phyloP scores from a whole-genome alignment of 768 basidiomycete genomes.

The Amanita pseudoporphyria region DNA sequence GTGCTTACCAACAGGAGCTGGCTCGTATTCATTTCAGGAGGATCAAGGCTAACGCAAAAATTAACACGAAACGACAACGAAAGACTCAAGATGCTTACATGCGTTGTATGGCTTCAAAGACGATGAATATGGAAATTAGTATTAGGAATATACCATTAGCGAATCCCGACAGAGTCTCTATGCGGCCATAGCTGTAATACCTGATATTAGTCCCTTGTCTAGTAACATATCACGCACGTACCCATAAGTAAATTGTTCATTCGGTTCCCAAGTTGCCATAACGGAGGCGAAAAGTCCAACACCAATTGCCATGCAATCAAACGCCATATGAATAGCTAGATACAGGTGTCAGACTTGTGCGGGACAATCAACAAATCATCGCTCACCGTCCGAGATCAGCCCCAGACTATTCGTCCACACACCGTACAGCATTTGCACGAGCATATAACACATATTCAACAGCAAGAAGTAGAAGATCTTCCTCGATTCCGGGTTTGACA shows the following conservation, averaged over 20 bases:
- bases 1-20: constrained; percentile 86
- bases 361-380: not conserved
- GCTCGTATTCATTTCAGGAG: constrained; percentile 96
- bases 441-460: constrained; percentile 93
- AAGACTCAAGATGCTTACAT: constrained; percentile 41
- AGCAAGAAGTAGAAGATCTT: constrained; percentile 96
- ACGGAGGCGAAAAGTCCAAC: constrained; percentile 94
- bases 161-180: constrained; percentile 96
- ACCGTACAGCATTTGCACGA: constrained; percentile 94
- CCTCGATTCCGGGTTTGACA: constrained; percentile 85
- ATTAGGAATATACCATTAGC: constrained; percentile 95
- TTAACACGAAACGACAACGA: not conserved
- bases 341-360: constrained; percentile 6
- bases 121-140: constrained; percentile 93
- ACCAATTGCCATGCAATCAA: constrained; percentile 95
- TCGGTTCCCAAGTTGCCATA: constrained; percentile 96
- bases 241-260: constrained; percentile 95
- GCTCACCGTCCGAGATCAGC: constrained; percentile 87
- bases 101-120: constrained; percentile 95
- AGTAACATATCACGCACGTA: constrained; percentile 22
- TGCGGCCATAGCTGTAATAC: constrained; percentile 73
- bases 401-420: constrained; percentile 97
- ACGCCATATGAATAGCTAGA: constrained; percentile 97
- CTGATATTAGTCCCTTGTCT: not conserved
- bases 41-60: constrained; percentile 52